Evolutionary conservation across 257 asterid species (phyloP).

Genomic region (Linaria vulgaris): DNA sequence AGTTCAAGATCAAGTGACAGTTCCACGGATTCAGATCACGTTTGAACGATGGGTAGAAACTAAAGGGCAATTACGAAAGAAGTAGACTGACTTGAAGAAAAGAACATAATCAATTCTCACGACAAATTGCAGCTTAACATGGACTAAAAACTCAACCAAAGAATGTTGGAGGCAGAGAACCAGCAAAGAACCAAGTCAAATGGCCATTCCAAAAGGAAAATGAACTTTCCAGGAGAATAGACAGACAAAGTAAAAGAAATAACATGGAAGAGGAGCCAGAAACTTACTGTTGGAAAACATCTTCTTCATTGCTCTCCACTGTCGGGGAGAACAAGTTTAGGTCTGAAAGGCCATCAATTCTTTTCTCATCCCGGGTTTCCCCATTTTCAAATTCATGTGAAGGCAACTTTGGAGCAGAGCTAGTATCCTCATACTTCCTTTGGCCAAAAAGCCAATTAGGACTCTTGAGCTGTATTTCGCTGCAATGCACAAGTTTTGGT

Average conservation of each 20-base stretch:
- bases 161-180: background rate
- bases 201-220: background rate
- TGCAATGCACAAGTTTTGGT: conserved; percentile 33
- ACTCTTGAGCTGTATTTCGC: conserved; percentile 94
- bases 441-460: conserved; percentile 99
- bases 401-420: conserved; percentile 48
- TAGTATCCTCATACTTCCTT: conserved; percentile 72
- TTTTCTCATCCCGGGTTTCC: conserved; percentile 48
- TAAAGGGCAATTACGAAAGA: no score
- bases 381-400: conserved; percentile 46
- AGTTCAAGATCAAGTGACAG: no score
- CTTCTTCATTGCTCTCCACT: conserved; percentile 72
- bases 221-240: background rate
- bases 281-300: conserved; percentile 71
- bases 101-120: background rate
- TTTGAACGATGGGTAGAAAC: no score
- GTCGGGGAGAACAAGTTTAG: conserved; percentile 68
- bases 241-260: background rate
- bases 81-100: no score
- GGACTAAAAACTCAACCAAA: background rate
- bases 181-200: background rate
- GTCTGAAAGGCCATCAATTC: conserved; percentile 49
- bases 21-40: no score
- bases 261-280: conserved; percentile 17
- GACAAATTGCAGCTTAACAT: background rate